Evolutionary conservation across 192 early-diverging fungal species (phyloP), one percentile per base, ranked within the genome.

Genomic region (Coemansia sp.): DNA sequence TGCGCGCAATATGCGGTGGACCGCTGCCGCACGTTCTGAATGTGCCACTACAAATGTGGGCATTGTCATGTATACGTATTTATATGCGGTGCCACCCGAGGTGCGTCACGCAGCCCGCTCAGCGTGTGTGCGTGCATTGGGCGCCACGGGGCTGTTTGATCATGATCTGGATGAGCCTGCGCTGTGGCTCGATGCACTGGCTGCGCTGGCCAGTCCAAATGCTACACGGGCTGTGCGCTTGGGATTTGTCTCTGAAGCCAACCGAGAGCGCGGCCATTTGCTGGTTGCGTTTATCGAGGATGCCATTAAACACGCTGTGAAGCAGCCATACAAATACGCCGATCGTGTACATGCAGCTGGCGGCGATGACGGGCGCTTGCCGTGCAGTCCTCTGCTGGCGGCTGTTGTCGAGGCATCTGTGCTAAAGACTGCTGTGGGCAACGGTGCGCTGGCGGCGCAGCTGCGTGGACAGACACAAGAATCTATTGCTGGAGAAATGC

Each of bases 181-280:
- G 21, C 70, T 68, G 55, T 81, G 78, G 78, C 69, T 81, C 7
- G 72, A 71, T n/a, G 65, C 78, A 12, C 69, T 81, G 53, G 72
- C 77, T 11, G 55, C 59, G 43, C 23, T 75, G 62, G 57, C 47
- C 4, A 75, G 72, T n/a, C 68, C 78, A 2, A 63, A 69, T n/a
- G 72, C 78, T 1, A 29, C 17, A 22, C 65, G 73, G 16, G 43
- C 38, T n/a, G 27, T 39, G 25, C 62, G 62, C n/a, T 51, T 75
- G 57, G 0, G 61, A 19, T 37, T 41, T 39, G 50, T 67, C 7
- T 17, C 59, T 0, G 55, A 54, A 5, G 54, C 37, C 4, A 22
- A 54, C 3, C 35, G 64, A 19, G 56, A 61, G 17, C 59, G 47
- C 9, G 78, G 65, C 6, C 69, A 63, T 10, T 27, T 37, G 6